Conservation (phyloP, 306 rosid genomes). For the Oxytropis ochrocephala region DNA sequence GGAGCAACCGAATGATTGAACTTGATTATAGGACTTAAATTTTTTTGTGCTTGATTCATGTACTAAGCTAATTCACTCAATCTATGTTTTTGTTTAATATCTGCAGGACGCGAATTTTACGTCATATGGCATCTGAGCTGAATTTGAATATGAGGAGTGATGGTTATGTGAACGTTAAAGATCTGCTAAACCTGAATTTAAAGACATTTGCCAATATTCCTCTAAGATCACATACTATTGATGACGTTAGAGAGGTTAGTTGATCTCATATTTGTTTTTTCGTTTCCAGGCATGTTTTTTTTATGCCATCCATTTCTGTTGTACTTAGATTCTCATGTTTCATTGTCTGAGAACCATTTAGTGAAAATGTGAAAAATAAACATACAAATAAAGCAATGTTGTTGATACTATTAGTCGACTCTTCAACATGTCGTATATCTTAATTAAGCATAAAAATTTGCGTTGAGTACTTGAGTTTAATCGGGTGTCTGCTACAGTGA, state of each 20-base stretch:
- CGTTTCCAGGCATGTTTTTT: background rate
- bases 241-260: conserved; percentile 84
- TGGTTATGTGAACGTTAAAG: conserved; percentile 77
- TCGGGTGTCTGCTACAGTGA: too few species aligned
- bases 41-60: background rate
- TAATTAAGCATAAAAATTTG: background rate
- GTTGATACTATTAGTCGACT: background rate
- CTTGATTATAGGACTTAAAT: background rate
- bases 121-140: conserved; percentile 85
- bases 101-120: conserved; percentile 73
- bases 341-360: background rate
- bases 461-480: too few species aligned
- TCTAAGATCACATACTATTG: conserved; percentile 61
- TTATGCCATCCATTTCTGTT: background rate
- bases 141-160: conserved; percentile 65
- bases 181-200: conserved; percentile 61
- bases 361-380: background rate
- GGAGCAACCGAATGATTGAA: background rate
- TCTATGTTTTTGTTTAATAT: background rate
- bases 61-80: background rate
- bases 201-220: conserved; percentile 81
- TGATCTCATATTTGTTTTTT: background rate
- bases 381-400: background rate
- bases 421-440: background rate
- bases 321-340: background rate